Evolutionary conservation across 495 filamentous ascomycete genomes (phyloP).

Genomic region (Chaetomium fimeti): DNA sequence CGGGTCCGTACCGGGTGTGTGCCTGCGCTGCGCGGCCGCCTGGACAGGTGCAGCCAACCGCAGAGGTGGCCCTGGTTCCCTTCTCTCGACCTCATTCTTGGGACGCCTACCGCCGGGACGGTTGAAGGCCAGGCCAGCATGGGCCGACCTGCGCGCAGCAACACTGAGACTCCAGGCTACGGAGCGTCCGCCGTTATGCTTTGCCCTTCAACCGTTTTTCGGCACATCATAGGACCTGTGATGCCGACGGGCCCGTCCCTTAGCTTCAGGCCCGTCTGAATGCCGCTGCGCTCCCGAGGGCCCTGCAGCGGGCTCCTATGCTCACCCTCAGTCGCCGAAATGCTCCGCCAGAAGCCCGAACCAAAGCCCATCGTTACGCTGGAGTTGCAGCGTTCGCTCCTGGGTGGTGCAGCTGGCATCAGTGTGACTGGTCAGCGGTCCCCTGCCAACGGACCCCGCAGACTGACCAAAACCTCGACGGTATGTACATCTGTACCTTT

Average conservation of each 20-base stretch:
- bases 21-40: slow-evolving; percentile 5
- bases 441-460: slow-evolving; percentile 26
- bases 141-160: slow-evolving; percentile 2
- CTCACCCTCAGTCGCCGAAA: slow-evolving; percentile 25
- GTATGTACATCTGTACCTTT: too few species aligned
- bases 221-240: not conserved
- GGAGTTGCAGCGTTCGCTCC: slow-evolving; percentile 18
- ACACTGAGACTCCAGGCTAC: not conserved
- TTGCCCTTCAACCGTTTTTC: not conserved
- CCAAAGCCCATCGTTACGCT: slow-evolving; percentile 1
- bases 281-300: slow-evolving; percentile 5
- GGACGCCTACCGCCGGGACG: slow-evolving; percentile 6
- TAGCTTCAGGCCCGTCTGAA: not conserved
- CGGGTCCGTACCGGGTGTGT: slow-evolving; percentile 2
- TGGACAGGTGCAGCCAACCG: slow-evolving; percentile 21
- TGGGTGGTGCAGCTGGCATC: slow-evolving; percentile 9
- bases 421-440: slow-evolving; percentile 30
- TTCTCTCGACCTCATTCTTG: slow-evolving; percentile 18
- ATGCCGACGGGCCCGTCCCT: not conserved
- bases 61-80: slow-evolving; percentile 17
- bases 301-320: slow-evolving; percentile 19
- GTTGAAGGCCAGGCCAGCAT: not conserved
- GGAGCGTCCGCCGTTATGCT: not conserved
- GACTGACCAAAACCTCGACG: not conserved
- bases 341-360: slow-evolving; percentile 18